A percentile compares a stretch with the other conserved stretches of the same genome.
phyloP scores from a whole-genome alignment of 345 rosid species.

The Trapa bicornis region DNA sequence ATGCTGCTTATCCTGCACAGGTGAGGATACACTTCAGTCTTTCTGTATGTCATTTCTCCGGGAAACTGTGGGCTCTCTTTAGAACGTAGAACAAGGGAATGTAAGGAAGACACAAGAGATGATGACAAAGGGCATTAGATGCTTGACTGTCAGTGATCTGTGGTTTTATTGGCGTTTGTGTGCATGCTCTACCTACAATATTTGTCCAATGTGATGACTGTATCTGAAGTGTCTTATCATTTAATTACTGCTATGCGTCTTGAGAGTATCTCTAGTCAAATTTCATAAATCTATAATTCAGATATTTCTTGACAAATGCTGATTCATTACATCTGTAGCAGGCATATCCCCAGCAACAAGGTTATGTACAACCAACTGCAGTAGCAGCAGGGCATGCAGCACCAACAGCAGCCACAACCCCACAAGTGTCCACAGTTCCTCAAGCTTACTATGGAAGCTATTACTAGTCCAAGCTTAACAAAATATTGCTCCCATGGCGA shows the following conservation, averaged over 20 bases:
- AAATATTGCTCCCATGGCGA: neutral
- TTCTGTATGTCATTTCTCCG: neutral
- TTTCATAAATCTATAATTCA: no score
- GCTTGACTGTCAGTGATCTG: neutral
- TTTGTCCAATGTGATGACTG: neutral
- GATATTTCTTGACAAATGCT: neutral
- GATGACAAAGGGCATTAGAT: neutral
- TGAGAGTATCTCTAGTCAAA: neutral
- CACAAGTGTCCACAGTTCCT: constrained; percentile 10
- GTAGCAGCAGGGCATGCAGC: neutral
- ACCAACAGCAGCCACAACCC: constrained; percentile 8
- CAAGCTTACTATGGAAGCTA: constrained; percentile 17
- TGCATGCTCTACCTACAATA: neutral
- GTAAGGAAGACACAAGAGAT: neutral
- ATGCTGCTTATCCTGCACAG: constrained; percentile 81
- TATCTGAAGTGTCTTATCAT: neutral
- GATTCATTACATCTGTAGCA: neutral
- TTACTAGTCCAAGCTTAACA: constrained; percentile 7
- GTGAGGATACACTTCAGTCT: constrained; percentile 16
- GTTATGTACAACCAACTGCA: constrained; percentile 10
- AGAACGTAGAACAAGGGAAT: neutral
- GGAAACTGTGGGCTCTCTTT: neutral
- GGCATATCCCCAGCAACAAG: constrained; percentile 12
- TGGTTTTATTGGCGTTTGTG: neutral
- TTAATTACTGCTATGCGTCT: neutral